Evolutionary conservation across 352 stramenopile species (phyloP).

Genomic region (Phytophthora syringae): DNA sequence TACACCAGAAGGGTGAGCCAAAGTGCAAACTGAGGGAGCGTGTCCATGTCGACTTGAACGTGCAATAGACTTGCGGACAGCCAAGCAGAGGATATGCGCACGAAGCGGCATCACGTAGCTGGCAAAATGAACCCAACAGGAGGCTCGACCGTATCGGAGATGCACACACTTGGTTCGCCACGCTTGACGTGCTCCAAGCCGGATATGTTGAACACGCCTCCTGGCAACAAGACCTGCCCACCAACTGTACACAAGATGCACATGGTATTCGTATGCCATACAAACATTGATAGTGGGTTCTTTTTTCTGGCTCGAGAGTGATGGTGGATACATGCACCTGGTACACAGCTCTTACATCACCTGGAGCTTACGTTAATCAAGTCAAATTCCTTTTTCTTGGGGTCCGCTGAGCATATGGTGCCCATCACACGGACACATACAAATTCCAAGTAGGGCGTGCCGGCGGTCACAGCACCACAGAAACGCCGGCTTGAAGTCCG

Average conservation of each 20-base stretch:
- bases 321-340: constrained; percentile 33
- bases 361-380: constrained; percentile 1
- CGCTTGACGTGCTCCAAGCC: no score
- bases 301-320: constrained; percentile 29
- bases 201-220: no score
- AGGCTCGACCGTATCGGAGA: no score
- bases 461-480: constrained; percentile 16
- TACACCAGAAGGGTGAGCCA: background rate
- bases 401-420: background rate
- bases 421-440: background rate
- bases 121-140: no score
- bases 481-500: constrained; percentile 19
- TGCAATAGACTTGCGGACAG: constrained; percentile 12
- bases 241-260: no score
- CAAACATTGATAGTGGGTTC: constrained; percentile 13
- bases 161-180: no score
- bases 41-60: constrained; percentile 29
- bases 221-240: no score
- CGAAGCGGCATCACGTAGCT: no score
- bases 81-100: no score
- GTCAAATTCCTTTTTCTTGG: constrained; percentile 28
- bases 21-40: constrained; percentile 17
- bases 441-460: constrained; percentile 1
- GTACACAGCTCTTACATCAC: background rate
- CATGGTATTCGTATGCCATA: constrained; percentile 19